Evolutionary conservation across 1,139 yeast genomes (phyloP), one percentile per base, ranked within the genome.

Genomic region (Blastobotrys buckinghamii): DNA sequence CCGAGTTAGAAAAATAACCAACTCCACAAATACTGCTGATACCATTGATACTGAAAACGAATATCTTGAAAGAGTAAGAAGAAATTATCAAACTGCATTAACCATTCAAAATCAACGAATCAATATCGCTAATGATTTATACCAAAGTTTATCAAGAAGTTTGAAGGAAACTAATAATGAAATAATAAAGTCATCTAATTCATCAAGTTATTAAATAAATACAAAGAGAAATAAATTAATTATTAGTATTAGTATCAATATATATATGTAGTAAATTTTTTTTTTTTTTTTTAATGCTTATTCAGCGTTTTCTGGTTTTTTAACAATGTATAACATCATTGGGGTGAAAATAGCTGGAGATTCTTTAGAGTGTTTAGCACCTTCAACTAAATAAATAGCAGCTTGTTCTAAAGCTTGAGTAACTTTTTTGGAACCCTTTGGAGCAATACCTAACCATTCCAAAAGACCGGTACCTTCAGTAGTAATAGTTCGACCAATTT

Each of bases 331-430:
- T 67, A 90, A 77, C 92, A 87, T 84, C 97, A 90, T 90, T 64
- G 97, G 97, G 43, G 97, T 89, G 72, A 90, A 90, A 59, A 90
- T 76, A 64, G 84, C 83, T 68, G 83, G 78, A n/a, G n/a, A n/a
- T n/a, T n/a, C n/a, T n/a, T n/a, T n/a, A n/a, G n/a, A n/a, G n/a
- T n/a, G n/a, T 69, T 77, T 78, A 68, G 96, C 99, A 70, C 98
- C 99, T 53, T 81, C 87, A 53, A 90, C 97, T 65, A 92, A 80
- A 69, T 90, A 90, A 55, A 90, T 82, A 51, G 98, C 98, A 55
- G 98, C 98, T 65, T 90, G 95, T 73, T 92, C 98, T 60, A 92
- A 79, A 35, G 97, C 97, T 56, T 73, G 76, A 39, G 97, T 88
- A 56, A 92, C 97, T 73, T 87, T 83, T 67, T 77, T 78, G 44